phyloP scores from a whole-genome alignment of 148 eudicot species.

The Nepenthes mirabilis region DNA sequence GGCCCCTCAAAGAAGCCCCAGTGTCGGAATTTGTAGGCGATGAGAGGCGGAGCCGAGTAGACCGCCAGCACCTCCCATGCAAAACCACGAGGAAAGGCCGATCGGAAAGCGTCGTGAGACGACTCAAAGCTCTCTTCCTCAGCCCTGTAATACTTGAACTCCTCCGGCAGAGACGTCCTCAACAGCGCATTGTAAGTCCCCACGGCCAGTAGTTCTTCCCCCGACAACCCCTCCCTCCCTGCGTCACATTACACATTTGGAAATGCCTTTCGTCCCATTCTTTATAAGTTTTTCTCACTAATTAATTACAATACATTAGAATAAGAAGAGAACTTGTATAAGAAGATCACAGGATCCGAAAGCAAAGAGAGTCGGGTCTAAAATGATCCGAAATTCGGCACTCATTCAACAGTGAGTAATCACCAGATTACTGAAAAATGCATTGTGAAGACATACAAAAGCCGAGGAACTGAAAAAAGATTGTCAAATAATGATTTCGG shows the following conservation, averaged over 20 bases:
- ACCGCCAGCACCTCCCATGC: conserved; percentile 77
- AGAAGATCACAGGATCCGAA: too few relatives aligned
- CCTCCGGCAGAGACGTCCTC: conserved; percentile 47
- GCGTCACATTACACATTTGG: not conserved
- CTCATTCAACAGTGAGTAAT: too few relatives aligned
- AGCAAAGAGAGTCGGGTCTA: too few relatives aligned
- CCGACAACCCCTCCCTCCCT: conserved; percentile 75
- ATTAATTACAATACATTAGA: too few relatives aligned
- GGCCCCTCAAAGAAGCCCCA: conserved; percentile 96
- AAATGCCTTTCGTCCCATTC: too few relatives aligned
- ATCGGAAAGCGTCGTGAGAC: conserved; percentile 53
- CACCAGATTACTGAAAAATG: too few relatives aligned
- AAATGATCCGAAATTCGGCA: too few relatives aligned
- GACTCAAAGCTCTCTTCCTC: conserved; percentile 80
- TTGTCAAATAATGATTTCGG: too few relatives aligned
- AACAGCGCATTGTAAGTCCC: conserved; percentile 77
- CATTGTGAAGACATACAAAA: too few relatives aligned
- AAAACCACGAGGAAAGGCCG: conserved; percentile 81
- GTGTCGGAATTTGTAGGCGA: conserved; percentile 77
- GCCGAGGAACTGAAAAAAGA: too few relatives aligned
- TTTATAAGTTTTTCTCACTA: too few relatives aligned
- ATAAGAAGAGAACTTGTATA: too few relatives aligned
- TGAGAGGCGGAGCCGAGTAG: conserved; percentile 64
- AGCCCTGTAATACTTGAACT: conserved; percentile 56
- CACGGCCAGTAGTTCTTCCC: conserved; percentile 49